phyloP scores from a whole-genome alignment of 768 basidiomycete genomes.

The Mycena haematopus region DNA sequence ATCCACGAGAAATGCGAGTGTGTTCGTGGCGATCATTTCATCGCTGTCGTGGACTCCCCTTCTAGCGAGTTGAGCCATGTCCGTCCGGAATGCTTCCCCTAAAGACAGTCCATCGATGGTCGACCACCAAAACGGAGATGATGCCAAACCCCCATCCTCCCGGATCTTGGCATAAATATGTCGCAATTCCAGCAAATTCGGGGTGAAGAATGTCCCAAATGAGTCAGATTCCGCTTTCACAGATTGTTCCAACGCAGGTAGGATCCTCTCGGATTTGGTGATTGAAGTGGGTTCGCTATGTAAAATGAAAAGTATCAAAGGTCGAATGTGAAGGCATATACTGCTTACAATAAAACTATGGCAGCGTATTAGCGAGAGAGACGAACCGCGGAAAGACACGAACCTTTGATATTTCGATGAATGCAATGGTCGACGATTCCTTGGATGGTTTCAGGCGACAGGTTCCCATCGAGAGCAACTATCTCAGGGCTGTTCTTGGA shows the following conservation, averaged over 20 bases:
- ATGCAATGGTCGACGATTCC: slow-evolving; percentile 59
- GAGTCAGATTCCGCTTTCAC: slow-evolving; percentile 39
- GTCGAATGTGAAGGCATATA: neutral
- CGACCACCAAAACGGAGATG: slow-evolving; percentile 68
- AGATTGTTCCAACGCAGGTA: slow-evolving; percentile 62
- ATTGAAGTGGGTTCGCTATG: slow-evolving; percentile 90
- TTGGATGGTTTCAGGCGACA: slow-evolving; percentile 59
- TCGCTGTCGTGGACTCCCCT: slow-evolving; percentile 48
- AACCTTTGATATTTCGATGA: slow-evolving; percentile 58
- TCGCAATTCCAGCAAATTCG: slow-evolving; percentile 82
- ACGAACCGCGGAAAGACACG: slow-evolving; percentile 33
- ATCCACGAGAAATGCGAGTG: slow-evolving; percentile 66
- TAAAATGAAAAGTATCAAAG: neutral
- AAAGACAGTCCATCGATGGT: slow-evolving; percentile 68
- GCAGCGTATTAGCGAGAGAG: slow-evolving; percentile 12
- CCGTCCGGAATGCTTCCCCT: slow-evolving; percentile 68
- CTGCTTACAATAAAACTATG: slow-evolving; percentile 77
- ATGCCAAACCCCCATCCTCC: slow-evolving; percentile 47
- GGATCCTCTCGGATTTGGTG: slow-evolving; percentile 74
- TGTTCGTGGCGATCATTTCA: slow-evolving; percentile 36
- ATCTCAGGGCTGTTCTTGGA: slow-evolving; percentile 56
- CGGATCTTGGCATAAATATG: slow-evolving; percentile 55
- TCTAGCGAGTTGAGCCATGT: slow-evolving; percentile 66
- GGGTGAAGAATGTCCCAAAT: slow-evolving; percentile 77
- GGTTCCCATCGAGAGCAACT: slow-evolving; percentile 80